These are phyloP conservation scores for Metschnikowia chrysomelidarum DNA, from an alignment of 805 yeast genomes.

Conservation along the genomic window DNA sequence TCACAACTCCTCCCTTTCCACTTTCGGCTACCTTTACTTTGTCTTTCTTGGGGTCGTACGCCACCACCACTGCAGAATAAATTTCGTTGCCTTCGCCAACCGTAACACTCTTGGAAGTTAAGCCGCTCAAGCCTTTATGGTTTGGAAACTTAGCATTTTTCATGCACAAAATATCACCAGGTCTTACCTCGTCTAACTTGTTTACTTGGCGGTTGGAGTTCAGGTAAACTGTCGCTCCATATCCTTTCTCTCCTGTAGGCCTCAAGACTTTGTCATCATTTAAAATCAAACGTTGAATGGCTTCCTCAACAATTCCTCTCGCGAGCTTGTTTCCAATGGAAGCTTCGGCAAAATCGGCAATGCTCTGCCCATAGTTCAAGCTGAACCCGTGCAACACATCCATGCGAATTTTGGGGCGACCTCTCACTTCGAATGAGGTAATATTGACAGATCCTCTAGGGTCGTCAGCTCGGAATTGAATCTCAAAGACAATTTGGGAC, in stretches of 20 bases:
- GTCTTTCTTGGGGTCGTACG: conserved; percentile 70
- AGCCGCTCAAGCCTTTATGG: conserved; percentile 48
- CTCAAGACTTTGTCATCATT: conserved; percentile 32
- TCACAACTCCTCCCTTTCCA: conserved; percentile 49
- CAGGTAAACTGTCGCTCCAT: conserved; percentile 69
- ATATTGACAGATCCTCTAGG: conserved; percentile 50
- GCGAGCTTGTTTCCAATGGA: conserved; percentile 34
- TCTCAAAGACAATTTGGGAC: conserved; percentile 60
- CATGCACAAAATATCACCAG: conserved; percentile 84
- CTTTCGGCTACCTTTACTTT: conserved; percentile 68
- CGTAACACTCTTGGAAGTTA: conserved; percentile 37
- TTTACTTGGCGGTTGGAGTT: conserved; percentile 44
- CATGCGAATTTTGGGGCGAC: conserved; percentile 46
- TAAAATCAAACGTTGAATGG: conserved; percentile 20
- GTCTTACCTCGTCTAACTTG: conserved; percentile 59
- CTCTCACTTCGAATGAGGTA: conserved; percentile 26
- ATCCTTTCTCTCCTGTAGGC: conserved; percentile 65
- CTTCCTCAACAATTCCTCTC: conserved; percentile 25
- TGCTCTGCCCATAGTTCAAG: conserved; percentile 48
- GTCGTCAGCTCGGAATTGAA: conserved; percentile 52
- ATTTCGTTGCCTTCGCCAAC: conserved; percentile 52
- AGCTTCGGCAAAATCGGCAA: conserved; percentile 36
- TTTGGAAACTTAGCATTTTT: conserved; percentile 72
- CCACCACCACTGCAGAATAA: conserved; percentile 58
- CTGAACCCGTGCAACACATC: conserved; percentile 51